Base-by-base conservation (phyloP, 495 filamentous ascomycete genomes). In the Neurospora intermedia region DNA sequence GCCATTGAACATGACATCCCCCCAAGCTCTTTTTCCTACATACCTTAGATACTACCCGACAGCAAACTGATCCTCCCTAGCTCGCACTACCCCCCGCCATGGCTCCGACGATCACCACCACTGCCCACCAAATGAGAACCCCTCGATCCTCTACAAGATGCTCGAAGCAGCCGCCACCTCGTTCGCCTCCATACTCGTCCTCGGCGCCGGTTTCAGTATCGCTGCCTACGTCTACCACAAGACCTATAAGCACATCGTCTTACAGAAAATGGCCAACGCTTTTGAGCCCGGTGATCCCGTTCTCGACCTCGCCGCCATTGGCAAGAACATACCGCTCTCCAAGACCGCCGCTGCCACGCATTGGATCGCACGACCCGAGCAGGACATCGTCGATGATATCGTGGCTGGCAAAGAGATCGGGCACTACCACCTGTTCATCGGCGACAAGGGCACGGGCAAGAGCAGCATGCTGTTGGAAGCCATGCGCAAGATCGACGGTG, bases 371-470 rank as follows among this genome's bases (percentile, higher is more conserved):
- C 87, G 94, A 18, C 88, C 91, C 42, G 94, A 98, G 83, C 96
- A 99, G 78, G 76, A 80, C 9, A 87, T 87, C 69, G 91, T 98
- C 71, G 92, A 98, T 78, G 80, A 77, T 4, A 96, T 99, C 74
- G 87, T 99, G 23, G 79, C 86, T 62, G 96, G 95, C 3, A 75
- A 82, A 1, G 82, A 86, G 9, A 80, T 81, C 2, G 96, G 96
- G 11, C 93, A 94, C 77, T 99, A 99, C 78, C 93, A 94, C 82
- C 83, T 99, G 0, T 84, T 99, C n/a, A 90, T 98, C 69, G 96
- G 96, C 23, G 96, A 99, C 78, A 97, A 98, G 82, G 96, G 96
- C 18, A 96, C 93, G 2, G 96, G 96, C 3, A 99, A 99, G 83
- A 94, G 92, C 18, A 94, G 92, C 54, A 98, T 99, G 96, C 83